Evolutionary conservation across 2,329 filamentous ascomycete genomes (phyloP).

Genomic region (Pseudocercospora fuligena): DNA sequence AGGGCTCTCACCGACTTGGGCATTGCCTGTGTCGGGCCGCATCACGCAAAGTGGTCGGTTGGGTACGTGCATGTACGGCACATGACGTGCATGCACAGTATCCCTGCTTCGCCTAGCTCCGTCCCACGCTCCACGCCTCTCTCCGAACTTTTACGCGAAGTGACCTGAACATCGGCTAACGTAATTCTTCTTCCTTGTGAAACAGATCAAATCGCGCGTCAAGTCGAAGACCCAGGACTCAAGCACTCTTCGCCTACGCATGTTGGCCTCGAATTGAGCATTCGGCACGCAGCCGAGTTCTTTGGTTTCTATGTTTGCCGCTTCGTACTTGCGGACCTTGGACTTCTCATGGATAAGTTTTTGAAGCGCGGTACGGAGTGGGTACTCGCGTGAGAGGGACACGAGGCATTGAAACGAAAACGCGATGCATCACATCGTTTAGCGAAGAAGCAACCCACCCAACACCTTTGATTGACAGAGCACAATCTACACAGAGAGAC

Average conservation of each 20-base stretch:
- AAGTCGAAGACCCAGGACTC: slow-evolving; percentile 92
- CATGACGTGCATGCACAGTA: slow-evolving; percentile 10
- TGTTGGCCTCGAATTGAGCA: slow-evolving; percentile 91
- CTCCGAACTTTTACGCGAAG: background rate
- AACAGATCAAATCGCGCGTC: slow-evolving; percentile 89
- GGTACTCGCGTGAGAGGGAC: slow-evolving; percentile 64
- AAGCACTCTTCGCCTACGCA: slow-evolving; percentile 92
- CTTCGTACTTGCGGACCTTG: slow-evolving; percentile 86
- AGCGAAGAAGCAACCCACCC: no score
- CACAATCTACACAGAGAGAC: background rate
- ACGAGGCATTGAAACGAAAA: background rate
- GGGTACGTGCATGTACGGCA: slow-evolving; percentile 16
- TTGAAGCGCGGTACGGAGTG: slow-evolving; percentile 96
- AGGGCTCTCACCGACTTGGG: slow-evolving; percentile 14
- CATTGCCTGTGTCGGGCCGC: slow-evolving; percentile 5
- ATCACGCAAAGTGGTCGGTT: slow-evolving; percentile 9
- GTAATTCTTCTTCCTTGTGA: background rate
- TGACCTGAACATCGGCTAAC: slow-evolving; percentile 16
- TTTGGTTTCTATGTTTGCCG: slow-evolving; percentile 96
- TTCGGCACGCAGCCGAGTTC: slow-evolving; percentile 92
- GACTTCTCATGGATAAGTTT: slow-evolving; percentile 89
- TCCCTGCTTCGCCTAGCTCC: slow-evolving; percentile 7
- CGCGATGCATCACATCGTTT: background rate
- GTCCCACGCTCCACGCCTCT: background rate
- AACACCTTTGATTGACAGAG: background rate